phyloP scores from a whole-genome alignment of 139 green algal genomes.

The Picochlorum costavermella region DNA sequence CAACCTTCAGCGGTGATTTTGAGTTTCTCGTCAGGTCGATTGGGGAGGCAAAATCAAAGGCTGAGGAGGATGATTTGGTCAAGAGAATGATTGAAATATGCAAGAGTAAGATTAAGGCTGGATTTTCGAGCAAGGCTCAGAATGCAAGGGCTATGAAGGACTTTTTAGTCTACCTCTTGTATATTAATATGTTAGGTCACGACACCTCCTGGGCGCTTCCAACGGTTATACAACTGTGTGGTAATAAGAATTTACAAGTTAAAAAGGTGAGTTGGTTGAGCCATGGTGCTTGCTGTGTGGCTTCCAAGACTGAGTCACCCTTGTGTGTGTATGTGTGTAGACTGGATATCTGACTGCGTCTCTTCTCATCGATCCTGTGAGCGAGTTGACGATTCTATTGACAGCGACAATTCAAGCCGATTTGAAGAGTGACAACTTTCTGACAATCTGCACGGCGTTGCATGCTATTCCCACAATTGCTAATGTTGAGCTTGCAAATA shows the following conservation, averaged over 20 bases:
- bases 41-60: slow-evolving; percentile 67
- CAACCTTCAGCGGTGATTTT: slow-evolving; percentile 36
- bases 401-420: slow-evolving; percentile 93
- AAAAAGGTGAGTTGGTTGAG: slow-evolving; percentile 50
- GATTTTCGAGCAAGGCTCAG: slow-evolving; percentile 53
- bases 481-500: slow-evolving; percentile 75
- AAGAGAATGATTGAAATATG: slow-evolving; percentile 63
- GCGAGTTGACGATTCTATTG: slow-evolving; percentile 89
- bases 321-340: slow-evolving; percentile 31
- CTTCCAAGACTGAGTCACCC: background rate
- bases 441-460: slow-evolving; percentile 61
- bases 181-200: slow-evolving; percentile 97
- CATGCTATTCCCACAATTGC: slow-evolving; percentile 53
- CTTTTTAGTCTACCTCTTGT: slow-evolving; percentile 86
- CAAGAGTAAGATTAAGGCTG: slow-evolving; percentile 63
- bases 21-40: slow-evolving; percentile 51
- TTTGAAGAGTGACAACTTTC: slow-evolving; percentile 86
- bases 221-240: slow-evolving; percentile 70
- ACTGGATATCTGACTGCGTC: slow-evolving; percentile 84
- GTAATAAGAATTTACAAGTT: slow-evolving; percentile 47
- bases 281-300: background rate
- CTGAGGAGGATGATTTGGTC: slow-evolving; percentile 78
- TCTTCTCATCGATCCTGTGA: slow-evolving; percentile 82
- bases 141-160: slow-evolving; percentile 62
- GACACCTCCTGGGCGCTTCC: slow-evolving; percentile 87